Conservation (phyloP, 495 filamentous ascomycete genomes). For the Xylaria grammica region DNA sequence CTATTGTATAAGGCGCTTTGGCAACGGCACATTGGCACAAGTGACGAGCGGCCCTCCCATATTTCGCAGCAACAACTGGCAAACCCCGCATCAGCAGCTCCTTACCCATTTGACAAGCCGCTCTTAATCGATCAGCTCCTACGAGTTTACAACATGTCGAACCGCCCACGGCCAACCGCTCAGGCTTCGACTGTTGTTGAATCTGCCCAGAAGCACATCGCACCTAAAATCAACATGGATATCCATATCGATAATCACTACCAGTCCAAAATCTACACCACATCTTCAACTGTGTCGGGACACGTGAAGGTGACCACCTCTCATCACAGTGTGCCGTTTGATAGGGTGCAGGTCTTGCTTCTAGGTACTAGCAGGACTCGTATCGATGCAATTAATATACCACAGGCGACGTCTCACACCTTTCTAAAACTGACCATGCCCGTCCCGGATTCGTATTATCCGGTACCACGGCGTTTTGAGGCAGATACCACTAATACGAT, state of each 20-base stretch:
- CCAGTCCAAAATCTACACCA: constrained; percentile 55
- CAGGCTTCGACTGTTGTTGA: constrained; percentile 3
- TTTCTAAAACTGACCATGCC: constrained; percentile 89
- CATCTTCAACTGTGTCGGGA: constrained; percentile 51
- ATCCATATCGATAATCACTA: constrained; percentile 55
- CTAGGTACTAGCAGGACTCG: constrained; percentile 63
- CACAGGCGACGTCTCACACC: constrained; percentile 52
- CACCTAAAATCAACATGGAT: constrained; percentile 41
- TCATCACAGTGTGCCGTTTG: constrained; percentile 70
- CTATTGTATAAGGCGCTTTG: not conserved
- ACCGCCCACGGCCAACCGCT: constrained; percentile 19
- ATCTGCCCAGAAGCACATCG: constrained; percentile 19
- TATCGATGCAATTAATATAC: constrained; percentile 47
- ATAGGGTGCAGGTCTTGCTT: constrained; percentile 79
- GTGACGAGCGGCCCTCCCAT: constrained; percentile 7
- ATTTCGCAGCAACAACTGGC: not conserved
- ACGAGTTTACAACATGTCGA: constrained; percentile 27
- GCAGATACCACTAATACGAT: constrained; percentile 70
- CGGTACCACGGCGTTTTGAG: constrained; percentile 70
- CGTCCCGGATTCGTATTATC: constrained; percentile 69
- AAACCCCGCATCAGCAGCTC: constrained; percentile 9
- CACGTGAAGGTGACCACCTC: constrained; percentile 61
- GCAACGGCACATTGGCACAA: not conserved
- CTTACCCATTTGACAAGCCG: not conserved
- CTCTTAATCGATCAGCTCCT: constrained; percentile 2